phyloP scores from a whole-genome alignment of 2,329 filamentous ascomycete species.

The Chalaropsis ovoidea region DNA sequence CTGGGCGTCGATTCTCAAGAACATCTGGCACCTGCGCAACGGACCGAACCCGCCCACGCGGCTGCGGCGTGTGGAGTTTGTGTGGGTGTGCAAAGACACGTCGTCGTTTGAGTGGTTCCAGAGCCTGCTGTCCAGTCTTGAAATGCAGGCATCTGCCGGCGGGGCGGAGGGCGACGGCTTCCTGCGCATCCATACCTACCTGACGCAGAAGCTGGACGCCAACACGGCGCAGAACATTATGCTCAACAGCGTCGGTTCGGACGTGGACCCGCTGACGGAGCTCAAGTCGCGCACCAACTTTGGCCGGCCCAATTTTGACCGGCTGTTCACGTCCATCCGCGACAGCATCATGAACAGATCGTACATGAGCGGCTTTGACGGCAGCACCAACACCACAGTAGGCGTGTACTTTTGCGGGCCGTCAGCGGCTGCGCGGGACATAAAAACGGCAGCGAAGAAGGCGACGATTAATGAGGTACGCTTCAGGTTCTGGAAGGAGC shows the following conservation, averaged over 20 bases:
- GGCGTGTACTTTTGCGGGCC: conserved; percentile 27
- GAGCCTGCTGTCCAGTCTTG: conserved; percentile 68
- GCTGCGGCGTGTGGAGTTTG: conserved; percentile 79
- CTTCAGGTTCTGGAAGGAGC: conserved; percentile 99
- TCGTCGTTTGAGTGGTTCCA: conserved; percentile 91
- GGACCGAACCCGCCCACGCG: conserved; percentile 69
- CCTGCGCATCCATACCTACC: conserved; percentile 80
- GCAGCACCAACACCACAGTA: conserved; percentile 53
- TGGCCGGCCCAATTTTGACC: conserved; percentile 71
- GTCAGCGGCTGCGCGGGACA: conserved; percentile 54
- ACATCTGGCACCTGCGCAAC: conserved; percentile 81
- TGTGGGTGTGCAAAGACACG: conserved; percentile 86
- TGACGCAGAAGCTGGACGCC: conserved; percentile 72
- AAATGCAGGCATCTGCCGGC: conserved; percentile 59
- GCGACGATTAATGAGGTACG: conserved; percentile 68
- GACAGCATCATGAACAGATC: conserved; percentile 66
- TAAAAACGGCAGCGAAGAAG: conserved; percentile 69
- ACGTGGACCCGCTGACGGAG: conserved; percentile 73
- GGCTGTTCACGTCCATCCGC: conserved; percentile 65
- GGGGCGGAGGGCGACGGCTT: conserved; percentile 56
- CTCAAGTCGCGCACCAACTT: conserved; percentile 74
- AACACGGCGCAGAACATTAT: conserved; percentile 84
- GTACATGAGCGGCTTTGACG: conserved; percentile 65
- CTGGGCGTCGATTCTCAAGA: conserved; percentile 71
- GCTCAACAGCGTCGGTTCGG: conserved; percentile 74